Percentiles rank a stretch among this genome's conserved stretches.
These are phyloP conservation scores for Fusarium tuaranense DNA, from an alignment of 2,329 filamentous ascomycete genomes.

Conservation along the genomic window DNA sequence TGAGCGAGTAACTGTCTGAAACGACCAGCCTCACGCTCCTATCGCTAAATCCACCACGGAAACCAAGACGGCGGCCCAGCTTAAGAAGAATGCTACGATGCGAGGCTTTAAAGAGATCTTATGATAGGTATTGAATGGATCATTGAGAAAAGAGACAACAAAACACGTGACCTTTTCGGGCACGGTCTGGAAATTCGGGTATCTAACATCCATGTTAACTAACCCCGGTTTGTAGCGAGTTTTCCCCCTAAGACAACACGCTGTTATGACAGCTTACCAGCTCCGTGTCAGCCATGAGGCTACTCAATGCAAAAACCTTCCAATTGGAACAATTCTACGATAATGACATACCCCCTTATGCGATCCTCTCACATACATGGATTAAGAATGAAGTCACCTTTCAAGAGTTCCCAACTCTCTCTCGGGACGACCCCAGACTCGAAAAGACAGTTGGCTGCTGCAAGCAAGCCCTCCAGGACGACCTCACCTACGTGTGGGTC, in stretches of 20 bases:
- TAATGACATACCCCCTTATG: background rate
- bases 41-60: background rate
- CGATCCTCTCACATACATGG: background rate
- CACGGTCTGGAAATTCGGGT: background rate
- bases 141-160: background rate
- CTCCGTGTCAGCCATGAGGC: background rate
- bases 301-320: background rate
- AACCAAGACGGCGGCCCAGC: background rate
- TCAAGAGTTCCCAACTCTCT: background rate
- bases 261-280: background rate
- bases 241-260: background rate
- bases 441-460: background rate
- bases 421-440: background rate
- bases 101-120: background rate
- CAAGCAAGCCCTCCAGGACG: background rate
- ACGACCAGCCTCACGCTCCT: too few species aligned
- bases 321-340: background rate
- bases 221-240: background rate
- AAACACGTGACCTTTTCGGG: background rate
- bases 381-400: background rate
- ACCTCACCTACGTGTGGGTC: background rate
- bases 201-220: background rate
- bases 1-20: background rate
- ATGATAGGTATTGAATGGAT: background rate
- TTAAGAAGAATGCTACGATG: background rate